phyloP scores from a whole-genome alignment of 2,329 filamentous ascomycete genomes.

The Aureobasidium sp. region DNA sequence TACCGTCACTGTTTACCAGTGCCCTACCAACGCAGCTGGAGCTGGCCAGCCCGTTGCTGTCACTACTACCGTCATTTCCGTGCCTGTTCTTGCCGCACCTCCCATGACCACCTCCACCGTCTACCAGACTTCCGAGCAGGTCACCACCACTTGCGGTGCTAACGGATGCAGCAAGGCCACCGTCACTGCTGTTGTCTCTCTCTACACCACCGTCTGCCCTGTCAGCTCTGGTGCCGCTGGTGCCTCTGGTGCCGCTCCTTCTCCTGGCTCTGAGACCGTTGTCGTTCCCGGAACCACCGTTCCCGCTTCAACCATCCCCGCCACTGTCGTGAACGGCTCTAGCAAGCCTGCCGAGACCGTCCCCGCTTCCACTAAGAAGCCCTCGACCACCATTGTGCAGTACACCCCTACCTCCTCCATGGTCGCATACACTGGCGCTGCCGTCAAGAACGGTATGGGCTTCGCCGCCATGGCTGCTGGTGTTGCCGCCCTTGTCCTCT shows the following conservation, averaged over 20 bases:
- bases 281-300: neutral
- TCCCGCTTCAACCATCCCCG: neutral
- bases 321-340: neutral
- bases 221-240: neutral
- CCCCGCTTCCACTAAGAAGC: neutral
- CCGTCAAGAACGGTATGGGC: conserved; percentile 13
- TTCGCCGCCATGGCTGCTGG: conserved; percentile 9
- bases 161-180: conserved; percentile 13
- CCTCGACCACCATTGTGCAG: neutral
- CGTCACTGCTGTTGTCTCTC: conserved; percentile 10
- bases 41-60: neutral
- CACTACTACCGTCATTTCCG: neutral
- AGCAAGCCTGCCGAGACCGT: neutral
- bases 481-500: conserved; percentile 11
- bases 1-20: conserved; percentile 4
- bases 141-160: conserved; percentile 3
- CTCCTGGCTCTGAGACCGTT: neutral
- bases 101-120: neutral
- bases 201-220: conserved; percentile 16
- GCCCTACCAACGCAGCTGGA: neutral
- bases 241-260: neutral
- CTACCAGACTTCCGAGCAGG: neutral
- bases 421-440: conserved; percentile 10
- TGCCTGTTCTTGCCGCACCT: neutral
- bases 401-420: neutral